These are phyloP conservation scores for Nemania sp. DNA, from an alignment of 2,329 filamentous ascomycete genomes.

Conservation along the genomic window DNA sequence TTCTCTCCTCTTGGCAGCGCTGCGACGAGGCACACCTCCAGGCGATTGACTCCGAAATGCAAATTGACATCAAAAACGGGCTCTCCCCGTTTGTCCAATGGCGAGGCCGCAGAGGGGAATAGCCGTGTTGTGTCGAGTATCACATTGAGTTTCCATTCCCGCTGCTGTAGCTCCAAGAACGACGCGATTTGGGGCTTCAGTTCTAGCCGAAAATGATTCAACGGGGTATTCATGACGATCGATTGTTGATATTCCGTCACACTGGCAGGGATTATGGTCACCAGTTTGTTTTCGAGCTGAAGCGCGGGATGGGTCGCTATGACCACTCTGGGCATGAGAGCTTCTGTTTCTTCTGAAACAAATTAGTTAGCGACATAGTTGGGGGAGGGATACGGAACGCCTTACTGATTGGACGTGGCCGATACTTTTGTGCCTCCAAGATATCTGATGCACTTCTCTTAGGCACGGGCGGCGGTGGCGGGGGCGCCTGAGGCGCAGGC, in stretches of 20 bases:
- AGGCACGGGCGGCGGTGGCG: conserved; percentile 23
- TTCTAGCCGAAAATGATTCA: conserved; percentile 70
- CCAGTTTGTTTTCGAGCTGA: conserved; percentile 62
- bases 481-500: conserved; percentile 14
- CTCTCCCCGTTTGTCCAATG: conserved; percentile 61
- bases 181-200: conserved; percentile 68
- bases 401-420: conserved; percentile 39
- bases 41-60: conserved; percentile 71
- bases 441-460: conserved; percentile 39
- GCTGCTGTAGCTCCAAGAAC: conserved; percentile 59
- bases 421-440: conserved; percentile 40
- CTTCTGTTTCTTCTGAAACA: conserved; percentile 35
- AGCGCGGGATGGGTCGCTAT: conserved; percentile 61
- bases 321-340: conserved; percentile 37
- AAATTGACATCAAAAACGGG: conserved; percentile 77
- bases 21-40: conserved; percentile 78
- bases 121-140: conserved; percentile 68
- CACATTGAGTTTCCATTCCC: conserved; percentile 78
- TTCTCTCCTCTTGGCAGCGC: conserved; percentile 65
- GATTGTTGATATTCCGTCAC: conserved; percentile 70
- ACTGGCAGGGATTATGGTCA: conserved; percentile 67
- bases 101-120: conserved; percentile 43
- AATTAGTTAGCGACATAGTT: conserved; percentile 20
- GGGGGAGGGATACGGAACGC: not conserved
- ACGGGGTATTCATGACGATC: conserved; percentile 69